Percentiles rank a stretch among this genome's conserved stretches.
Conservation (phyloP, 345 rosid genomes). For the Xanthoceras sorbifolium region DNA sequence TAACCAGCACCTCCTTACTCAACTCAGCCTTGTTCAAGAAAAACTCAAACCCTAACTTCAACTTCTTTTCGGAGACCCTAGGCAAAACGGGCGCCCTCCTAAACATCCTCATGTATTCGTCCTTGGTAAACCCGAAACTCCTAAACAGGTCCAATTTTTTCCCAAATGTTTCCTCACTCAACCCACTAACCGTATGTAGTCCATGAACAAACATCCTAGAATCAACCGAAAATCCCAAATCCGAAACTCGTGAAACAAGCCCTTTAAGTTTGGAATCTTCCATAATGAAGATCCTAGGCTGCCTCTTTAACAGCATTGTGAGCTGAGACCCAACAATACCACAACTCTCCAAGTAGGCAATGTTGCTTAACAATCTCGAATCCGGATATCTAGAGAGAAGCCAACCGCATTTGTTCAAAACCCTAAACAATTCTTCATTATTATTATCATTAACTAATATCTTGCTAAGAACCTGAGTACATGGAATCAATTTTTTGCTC, state of each 20-base stretch:
- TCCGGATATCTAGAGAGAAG: conserved; percentile 21
- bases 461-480: conserved; percentile 21
- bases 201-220: conserved; percentile 49
- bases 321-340: conserved; percentile 44
- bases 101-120: conserved; percentile 33
- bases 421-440: conserved; percentile 27
- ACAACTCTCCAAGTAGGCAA: conserved; percentile 28
- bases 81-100: conserved; percentile 33
- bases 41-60: conserved; percentile 35
- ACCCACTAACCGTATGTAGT: conserved; percentile 29
- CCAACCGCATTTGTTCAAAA: conserved; percentile 27
- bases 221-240: conserved; percentile 39
- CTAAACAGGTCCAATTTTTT: conserved; percentile 31
- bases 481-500: conserved; percentile 33
- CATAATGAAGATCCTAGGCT: conserved; percentile 35
- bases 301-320: conserved; percentile 26
- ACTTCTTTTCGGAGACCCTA: conserved; percentile 31
- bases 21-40: conserved; percentile 26
- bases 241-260: conserved; percentile 23
- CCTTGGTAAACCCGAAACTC: conserved; percentile 34
- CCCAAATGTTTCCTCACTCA: conserved; percentile 30
- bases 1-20: conserved; percentile 28
- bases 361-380: conserved; percentile 24
- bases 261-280: no score
- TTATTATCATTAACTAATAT: conserved; percentile 26